phyloP scores from a whole-genome alignment of 202 grass and related monocot genomes.

The Saccharum hybrid region DNA sequence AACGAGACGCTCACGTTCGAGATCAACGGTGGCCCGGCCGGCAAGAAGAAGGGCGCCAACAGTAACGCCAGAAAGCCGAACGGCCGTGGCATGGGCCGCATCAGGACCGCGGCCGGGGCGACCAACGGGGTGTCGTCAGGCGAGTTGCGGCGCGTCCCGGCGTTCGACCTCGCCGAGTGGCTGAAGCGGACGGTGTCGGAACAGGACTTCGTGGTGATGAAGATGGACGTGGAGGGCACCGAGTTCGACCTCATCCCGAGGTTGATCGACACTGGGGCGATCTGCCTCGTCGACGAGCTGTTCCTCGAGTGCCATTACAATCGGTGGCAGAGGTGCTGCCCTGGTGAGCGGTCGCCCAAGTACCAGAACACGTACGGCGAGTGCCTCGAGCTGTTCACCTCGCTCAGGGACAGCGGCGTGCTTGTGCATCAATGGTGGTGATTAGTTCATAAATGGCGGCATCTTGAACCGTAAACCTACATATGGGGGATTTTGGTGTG shows the following conservation, averaged over 20 bases:
- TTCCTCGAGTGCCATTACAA: conserved; percentile 99
- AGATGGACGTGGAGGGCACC: conserved; percentile 96
- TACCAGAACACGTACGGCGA: conserved; percentile 77
- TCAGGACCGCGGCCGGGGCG: conserved; percentile 50
- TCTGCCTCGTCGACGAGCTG: conserved; percentile 85
- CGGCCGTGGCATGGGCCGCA: conserved; percentile 86
- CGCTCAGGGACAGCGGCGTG: conserved; percentile 67
- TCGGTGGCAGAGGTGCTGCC: conserved; percentile 90
- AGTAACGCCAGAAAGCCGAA: conserved; percentile 32
- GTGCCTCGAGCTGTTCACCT: conserved; percentile 72
- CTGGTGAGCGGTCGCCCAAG: conserved; percentile 80
- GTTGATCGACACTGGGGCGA: conserved; percentile 68
- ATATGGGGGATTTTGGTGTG: not conserved
- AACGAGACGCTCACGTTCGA: conserved; percentile 89
- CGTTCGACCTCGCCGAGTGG: conserved; percentile 85
- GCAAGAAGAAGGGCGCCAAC: conserved; percentile 48
- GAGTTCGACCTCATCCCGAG: conserved; percentile 87
- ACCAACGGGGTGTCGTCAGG: conserved; percentile 12
- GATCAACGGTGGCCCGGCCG: conserved; percentile 62
- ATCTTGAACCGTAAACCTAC: not conserved
- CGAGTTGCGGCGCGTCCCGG: conserved; percentile 59
- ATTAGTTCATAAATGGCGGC: not conserved
- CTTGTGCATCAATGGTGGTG: conserved; percentile 99
- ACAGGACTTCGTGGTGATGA: conserved; percentile 93
- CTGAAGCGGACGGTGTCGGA: conserved; percentile 63